Base-by-base conservation (phyloP, 225 moss, liverwort and hornwort genomes). In the Pseudisothecium myosuroides region DNA sequence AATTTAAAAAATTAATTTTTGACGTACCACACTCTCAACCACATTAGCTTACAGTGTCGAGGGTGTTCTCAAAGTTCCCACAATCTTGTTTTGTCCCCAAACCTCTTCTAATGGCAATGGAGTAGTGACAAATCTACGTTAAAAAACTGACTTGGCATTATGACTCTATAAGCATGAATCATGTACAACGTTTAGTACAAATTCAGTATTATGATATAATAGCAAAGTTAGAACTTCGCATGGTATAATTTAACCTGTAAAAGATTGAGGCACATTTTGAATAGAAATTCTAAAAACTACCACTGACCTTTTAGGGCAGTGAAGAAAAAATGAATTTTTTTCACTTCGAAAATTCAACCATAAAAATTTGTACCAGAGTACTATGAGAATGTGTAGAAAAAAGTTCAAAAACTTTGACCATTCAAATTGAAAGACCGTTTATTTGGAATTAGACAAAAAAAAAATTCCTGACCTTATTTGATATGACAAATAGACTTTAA, bases 381-480 rank as follows among this genome's bases (percentile, higher is more conserved):
- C 10, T 9, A 15, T 16, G 27, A 74, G 31, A 29, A 47, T 74
- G 47, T 27, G 5, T 43, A 0, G 9, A 9, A 72, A 41, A 27
- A 14, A 7, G 1, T 43, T 72, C 2, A 9, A 0, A 71, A 71
- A 27, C 5, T 14, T 71, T 71, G 11, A 15, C 0, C 4, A 2
- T 13, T 39, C 1, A 39, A 1, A 21, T 37, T n/a, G 2, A 39
- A 69, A 69, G 23, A 21, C 15, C 15, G 31, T 29, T 63, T 0
- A 7, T 63, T 63, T 14, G 62, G 29, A 29, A 14, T 62, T 62
- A 65, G 7, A 9, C 9, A 10, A 34, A 64, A 8, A 16, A 2
- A 0, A 5, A 19, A 9, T 66, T 10, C 9, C 14, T 1, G 4
- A 19, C 6, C 11, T 66, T 36, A 19, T 0, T 1, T 1, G 1